A percentile compares a stretch with the other conserved stretches of the same genome.
These are phyloP conservation scores for Acacia crassicarpa DNA, from an alignment of 306 rosid species.

Conservation along the genomic window DNA sequence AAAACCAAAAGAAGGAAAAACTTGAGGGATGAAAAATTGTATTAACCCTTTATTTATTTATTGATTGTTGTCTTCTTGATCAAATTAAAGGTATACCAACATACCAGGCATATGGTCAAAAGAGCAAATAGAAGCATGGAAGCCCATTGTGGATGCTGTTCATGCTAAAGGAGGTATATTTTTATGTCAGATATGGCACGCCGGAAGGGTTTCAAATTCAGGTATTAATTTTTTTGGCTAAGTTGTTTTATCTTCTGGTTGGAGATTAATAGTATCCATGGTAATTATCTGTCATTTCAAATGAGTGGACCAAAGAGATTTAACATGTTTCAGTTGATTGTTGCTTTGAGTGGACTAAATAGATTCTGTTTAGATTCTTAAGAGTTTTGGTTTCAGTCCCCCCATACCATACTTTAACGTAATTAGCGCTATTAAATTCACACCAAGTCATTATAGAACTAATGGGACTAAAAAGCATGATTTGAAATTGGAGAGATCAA, in stretches of 20 bases:
- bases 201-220: constrained; percentile 40
- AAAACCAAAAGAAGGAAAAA: no score
- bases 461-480: no score
- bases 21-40: no score
- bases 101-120: constrained; percentile 49
- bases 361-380: no score
- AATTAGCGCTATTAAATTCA: no score
- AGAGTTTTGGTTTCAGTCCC: no score
- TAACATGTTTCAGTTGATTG: not conserved
- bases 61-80: not conserved
- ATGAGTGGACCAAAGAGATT: not conserved
- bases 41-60: no score
- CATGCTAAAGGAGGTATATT: constrained; percentile 56
- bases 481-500: no score
- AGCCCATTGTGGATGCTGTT: constrained; percentile 50
- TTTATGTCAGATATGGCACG: constrained; percentile 49
- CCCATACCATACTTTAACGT: no score
- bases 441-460: no score
- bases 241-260: not conserved
- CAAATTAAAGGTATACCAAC: constrained; percentile 18
- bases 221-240: constrained; percentile 15
- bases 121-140: constrained; percentile 61
- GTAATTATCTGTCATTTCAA: not conserved
- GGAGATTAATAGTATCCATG: not conserved
- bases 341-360: not conserved